A percentile compares a stretch with the other conserved stretches of the same genome.
phyloP scores from a whole-genome alignment of 2,329 filamentous ascomycete genomes.

The Trichoderma hamatum region DNA sequence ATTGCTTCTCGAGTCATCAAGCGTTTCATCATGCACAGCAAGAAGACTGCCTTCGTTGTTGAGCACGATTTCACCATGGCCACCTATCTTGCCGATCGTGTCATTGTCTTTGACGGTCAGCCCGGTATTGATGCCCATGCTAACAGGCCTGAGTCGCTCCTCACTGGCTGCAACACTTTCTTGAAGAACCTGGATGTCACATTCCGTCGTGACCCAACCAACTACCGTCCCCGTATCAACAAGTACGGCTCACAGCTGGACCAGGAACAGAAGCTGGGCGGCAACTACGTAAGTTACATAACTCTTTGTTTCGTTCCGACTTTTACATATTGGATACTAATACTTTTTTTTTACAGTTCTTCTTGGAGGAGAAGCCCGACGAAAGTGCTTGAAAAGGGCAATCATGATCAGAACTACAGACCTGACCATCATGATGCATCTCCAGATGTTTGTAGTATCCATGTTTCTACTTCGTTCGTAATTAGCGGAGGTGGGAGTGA shows the following conservation, averaged over 20 bases:
- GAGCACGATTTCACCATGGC: slow-evolving; percentile 99
- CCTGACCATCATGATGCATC: slow-evolving; percentile 35
- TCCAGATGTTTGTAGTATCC: slow-evolving; percentile 56
- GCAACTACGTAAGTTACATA: slow-evolving; percentile 76
- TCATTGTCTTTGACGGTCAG: slow-evolving; percentile 97
- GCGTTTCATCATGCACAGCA: slow-evolving; percentile 99
- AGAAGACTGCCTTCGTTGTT: slow-evolving; percentile 98
- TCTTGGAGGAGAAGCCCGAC: slow-evolving; percentile 76
- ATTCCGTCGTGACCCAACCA: slow-evolving; percentile 96
- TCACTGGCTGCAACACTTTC: slow-evolving; percentile 96
- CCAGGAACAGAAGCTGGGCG: slow-evolving; percentile 91
- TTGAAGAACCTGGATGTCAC: slow-evolving; percentile 96
- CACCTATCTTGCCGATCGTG: slow-evolving; percentile 77
- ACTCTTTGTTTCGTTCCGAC: not conserved
- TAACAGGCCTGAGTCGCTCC: slow-evolving; percentile 85
- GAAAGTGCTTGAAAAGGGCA: slow-evolving; percentile 63
- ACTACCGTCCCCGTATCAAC: slow-evolving; percentile 97
- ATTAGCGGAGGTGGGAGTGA: slow-evolving; percentile 37
- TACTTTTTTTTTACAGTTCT: slow-evolving; percentile 64
- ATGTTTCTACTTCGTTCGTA: slow-evolving; percentile 45
- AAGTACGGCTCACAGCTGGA: slow-evolving; percentile 94
- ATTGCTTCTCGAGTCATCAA: slow-evolving; percentile 97
- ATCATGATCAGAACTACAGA: slow-evolving; percentile 40
- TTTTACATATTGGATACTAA: slow-evolving; percentile 29
- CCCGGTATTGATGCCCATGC: slow-evolving; percentile 87